Conservation (phyloP, 2,329 filamentous ascomycete genomes). For the Didymosphaeria variabile region DNA sequence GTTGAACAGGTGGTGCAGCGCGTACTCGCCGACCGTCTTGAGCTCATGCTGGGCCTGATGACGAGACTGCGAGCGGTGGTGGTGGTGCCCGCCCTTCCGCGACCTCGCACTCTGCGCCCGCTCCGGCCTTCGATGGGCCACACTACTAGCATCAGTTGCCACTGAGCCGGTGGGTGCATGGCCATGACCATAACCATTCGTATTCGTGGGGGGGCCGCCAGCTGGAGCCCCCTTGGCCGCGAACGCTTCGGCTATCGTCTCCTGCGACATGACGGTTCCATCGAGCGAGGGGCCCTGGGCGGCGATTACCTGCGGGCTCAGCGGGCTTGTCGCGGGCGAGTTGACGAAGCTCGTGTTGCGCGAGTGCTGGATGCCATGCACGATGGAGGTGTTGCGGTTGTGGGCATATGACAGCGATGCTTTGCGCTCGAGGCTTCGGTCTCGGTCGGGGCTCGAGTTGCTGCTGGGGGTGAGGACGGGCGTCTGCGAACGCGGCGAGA, state of each 20-base stretch:
- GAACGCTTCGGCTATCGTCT: slow-evolving; percentile 50
- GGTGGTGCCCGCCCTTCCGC: slow-evolving; percentile 79
- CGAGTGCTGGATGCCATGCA: slow-evolving; percentile 93
- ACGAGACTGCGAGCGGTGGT: slow-evolving; percentile 74
- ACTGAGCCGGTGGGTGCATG: slow-evolving; percentile 15
- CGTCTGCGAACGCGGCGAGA: slow-evolving; percentile 56
- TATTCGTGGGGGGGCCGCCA: slow-evolving; percentile 14
- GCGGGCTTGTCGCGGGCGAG: slow-evolving; percentile 77
- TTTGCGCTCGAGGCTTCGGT: slow-evolving; percentile 58
- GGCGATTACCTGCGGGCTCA: slow-evolving; percentile 87
- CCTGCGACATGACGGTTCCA: slow-evolving; percentile 53
- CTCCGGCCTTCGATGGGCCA: slow-evolving; percentile 50
- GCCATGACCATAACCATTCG: slow-evolving; percentile 23
- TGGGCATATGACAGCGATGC: slow-evolving; percentile 75
- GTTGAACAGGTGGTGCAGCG: slow-evolving; percentile 94
- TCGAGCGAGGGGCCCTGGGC: slow-evolving; percentile 48
- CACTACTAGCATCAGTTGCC: slow-evolving; percentile 28
- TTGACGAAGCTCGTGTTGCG: slow-evolving; percentile 88
- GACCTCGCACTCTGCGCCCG: slow-evolving; percentile 64
- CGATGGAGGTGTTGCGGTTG: slow-evolving; percentile 95
- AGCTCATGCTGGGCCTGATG: slow-evolving; percentile 75
- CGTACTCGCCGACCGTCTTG: slow-evolving; percentile 97
- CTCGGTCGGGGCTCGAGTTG: slow-evolving; percentile 47
- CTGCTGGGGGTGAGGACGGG: slow-evolving; percentile 44
- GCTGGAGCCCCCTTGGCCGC: slow-evolving; percentile 39